A percentile compares a stretch with the other conserved stretches of the same genome.
phyloP scores from a whole-genome alignment of 2,329 filamentous ascomycete species.

The Neofusicoccum kwambonambiense region DNA sequence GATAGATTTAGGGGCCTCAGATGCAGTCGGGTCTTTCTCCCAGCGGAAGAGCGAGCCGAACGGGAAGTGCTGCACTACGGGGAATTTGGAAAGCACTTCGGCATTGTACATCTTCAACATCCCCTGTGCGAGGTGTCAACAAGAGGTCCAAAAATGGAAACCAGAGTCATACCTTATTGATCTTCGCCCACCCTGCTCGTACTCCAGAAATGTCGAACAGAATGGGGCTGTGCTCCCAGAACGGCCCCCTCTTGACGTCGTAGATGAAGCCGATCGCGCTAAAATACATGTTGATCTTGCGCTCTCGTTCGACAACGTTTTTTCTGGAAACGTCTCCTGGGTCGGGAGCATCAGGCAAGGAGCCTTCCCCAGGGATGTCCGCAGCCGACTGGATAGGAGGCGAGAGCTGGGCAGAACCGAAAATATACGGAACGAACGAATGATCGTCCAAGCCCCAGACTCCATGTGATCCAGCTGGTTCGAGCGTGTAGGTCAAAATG shows the following conservation, averaged over 20 bases:
- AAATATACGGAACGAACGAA: slow-evolving; percentile 89
- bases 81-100: slow-evolving; percentile 94
- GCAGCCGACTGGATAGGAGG: slow-evolving; percentile 62
- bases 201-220: slow-evolving; percentile 93
- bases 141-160: neutral
- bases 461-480: slow-evolving; percentile 92
- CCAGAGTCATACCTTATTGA: slow-evolving; percentile 61
- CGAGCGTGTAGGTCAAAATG: slow-evolving; percentile 87
- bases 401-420: slow-evolving; percentile 86
- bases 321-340: slow-evolving; percentile 62
- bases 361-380: slow-evolving; percentile 74
- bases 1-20: slow-evolving; percentile 30
- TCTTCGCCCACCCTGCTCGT: slow-evolving; percentile 89
- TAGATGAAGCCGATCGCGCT: slow-evolving; percentile 95
- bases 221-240: slow-evolving; percentile 92
- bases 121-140: slow-evolving; percentile 52
- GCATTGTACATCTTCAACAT: slow-evolving; percentile 99
- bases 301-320: slow-evolving; percentile 40
- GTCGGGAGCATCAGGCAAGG: slow-evolving; percentile 64
- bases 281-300: slow-evolving; percentile 72
- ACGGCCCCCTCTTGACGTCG: slow-evolving; percentile 92
- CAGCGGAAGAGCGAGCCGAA: slow-evolving; percentile 52
- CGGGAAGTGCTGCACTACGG: slow-evolving; percentile 89
- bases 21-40: slow-evolving; percentile 45
- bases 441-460: slow-evolving; percentile 99